Evolutionary conservation across 129 eudicot species (phyloP).

Genomic region (Flaveria sonorensis): DNA sequence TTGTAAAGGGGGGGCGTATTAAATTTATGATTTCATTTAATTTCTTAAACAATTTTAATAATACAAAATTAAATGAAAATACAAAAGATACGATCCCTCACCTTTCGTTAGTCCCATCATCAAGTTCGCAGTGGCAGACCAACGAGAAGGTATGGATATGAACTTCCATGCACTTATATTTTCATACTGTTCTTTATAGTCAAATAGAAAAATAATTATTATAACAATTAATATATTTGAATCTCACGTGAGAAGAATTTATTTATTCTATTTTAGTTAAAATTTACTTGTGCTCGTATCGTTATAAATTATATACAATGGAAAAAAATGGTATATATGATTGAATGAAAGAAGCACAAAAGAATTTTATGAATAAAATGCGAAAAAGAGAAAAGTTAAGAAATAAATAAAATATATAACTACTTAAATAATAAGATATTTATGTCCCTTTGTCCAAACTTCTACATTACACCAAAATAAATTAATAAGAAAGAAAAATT

Average conservation of each 20-base stretch:
- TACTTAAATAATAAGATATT: background rate
- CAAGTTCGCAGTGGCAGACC: background rate
- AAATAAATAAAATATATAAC: background rate
- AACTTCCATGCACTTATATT: background rate
- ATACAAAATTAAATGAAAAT: no score
- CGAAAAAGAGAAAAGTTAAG: background rate
- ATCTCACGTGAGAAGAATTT: background rate
- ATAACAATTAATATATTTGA: background rate
- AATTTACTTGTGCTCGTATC: background rate
- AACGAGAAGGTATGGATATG: constrained; percentile 4
- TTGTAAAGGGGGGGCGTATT: no score
- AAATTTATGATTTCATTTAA: no score
- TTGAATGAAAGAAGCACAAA: background rate
- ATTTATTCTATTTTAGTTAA: background rate
- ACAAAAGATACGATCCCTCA: no score
- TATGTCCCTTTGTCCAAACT: constrained; percentile 15
- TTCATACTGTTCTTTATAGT: background rate
- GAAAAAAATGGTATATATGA: background rate
- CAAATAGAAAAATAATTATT: background rate
- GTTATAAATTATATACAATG: background rate
- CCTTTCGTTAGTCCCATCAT: background rate
- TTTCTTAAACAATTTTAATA: no score
- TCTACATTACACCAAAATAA: constrained; percentile 21
- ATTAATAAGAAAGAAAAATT: background rate
- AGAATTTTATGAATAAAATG: background rate